Conservation (phyloP, 768 basidiomycete species). For the Suillus variegatus region DNA sequence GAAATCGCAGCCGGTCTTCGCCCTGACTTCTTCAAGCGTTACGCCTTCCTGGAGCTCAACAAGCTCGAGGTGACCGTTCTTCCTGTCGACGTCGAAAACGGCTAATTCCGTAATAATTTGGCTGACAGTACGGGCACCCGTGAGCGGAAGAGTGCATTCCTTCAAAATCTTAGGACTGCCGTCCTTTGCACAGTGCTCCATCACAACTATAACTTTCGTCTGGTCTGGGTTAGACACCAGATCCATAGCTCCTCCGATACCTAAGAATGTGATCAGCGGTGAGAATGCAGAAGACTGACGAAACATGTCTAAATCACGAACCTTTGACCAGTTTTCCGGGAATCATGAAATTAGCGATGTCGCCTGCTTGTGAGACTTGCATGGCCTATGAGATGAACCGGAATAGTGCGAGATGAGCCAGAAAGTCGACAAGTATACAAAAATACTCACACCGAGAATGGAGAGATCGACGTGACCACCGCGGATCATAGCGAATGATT, state of each 20-base stretch:
- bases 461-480: constrained; percentile 94
- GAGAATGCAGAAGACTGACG: constrained; percentile 11
- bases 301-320: constrained; percentile 19
- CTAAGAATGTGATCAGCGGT: constrained; percentile 36
- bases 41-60: constrained; percentile 85
- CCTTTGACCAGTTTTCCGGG: constrained; percentile 92
- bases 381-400: constrained; percentile 61
- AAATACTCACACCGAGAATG: constrained; percentile 77
- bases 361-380: constrained; percentile 91
- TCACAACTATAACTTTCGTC: constrained; percentile 87
- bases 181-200: constrained; percentile 90
- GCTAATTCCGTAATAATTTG: constrained; percentile 92
- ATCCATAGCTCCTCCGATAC: constrained; percentile 97
- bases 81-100: constrained; percentile 86
- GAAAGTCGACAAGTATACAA: not conserved
- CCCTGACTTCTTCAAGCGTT: constrained; percentile 78
- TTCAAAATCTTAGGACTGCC: constrained; percentile 87
- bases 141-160: constrained; percentile 81
- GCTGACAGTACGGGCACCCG: constrained; percentile 86
- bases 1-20: constrained; percentile 88
- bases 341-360: constrained; percentile 99
- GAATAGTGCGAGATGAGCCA: constrained; percentile 6
- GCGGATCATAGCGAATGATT: constrained; percentile 97
- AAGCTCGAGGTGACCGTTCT: constrained; percentile 68
- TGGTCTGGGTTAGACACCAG: constrained; percentile 94